Conservation (phyloP, 192 early-diverging fungal species). For the Dimargaris xerosporica region DNA sequence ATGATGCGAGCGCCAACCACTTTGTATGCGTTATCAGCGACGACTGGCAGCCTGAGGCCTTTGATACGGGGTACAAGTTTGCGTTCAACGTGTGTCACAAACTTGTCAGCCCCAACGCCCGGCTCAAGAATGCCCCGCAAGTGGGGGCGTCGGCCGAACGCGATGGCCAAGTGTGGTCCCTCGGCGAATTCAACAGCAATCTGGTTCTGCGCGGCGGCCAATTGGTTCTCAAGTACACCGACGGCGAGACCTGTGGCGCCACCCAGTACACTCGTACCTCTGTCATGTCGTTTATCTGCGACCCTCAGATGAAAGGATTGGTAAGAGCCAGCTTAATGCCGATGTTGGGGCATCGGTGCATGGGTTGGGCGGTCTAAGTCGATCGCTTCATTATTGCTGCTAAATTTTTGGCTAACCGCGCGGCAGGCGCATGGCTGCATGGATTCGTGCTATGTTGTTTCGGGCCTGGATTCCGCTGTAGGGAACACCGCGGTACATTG, state of each 20-base stretch:
- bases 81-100: conserved; percentile 22
- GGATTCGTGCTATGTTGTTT: too few relatives aligned
- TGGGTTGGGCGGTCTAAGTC: too few relatives aligned
- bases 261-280: conserved; percentile 18
- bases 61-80: conserved; percentile 22
- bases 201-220: conserved; percentile 21
- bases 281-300: conserved; percentile 27
- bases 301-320: conserved; percentile 9
- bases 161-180: conserved; percentile 13
- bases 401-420: too few relatives aligned
- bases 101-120: conserved; percentile 11
- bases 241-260: conserved; percentile 22
- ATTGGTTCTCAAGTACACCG: conserved; percentile 23
- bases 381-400: too few relatives aligned
- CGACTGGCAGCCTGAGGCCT: conserved; percentile 17
- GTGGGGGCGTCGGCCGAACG: conserved; percentile 16
- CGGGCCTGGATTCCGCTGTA: too few relatives aligned
- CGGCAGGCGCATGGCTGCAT: too few relatives aligned
- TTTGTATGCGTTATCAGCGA: neutral
- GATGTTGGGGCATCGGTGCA: too few relatives aligned
- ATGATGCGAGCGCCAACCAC: too few relatives aligned
- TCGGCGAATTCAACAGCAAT: conserved; percentile 16
- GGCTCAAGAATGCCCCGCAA: conserved; percentile 1
- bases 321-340: too few relatives aligned
- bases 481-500: conserved; percentile 27